Conservation (phyloP, 208 protist species). For the Leishmania gerbilli region DNA sequence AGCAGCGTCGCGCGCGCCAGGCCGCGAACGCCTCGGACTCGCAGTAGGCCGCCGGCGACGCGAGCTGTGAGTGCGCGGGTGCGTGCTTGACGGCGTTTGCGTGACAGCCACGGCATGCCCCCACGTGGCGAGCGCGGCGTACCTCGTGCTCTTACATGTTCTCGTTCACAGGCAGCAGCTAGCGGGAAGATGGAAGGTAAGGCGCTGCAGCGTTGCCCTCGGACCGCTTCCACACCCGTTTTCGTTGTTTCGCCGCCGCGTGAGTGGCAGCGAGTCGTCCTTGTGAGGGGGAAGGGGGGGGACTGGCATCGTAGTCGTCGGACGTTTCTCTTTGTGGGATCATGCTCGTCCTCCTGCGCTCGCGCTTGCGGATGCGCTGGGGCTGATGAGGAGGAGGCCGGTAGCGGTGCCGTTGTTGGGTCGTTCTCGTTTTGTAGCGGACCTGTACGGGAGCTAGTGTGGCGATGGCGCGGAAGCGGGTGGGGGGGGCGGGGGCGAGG, state of each 20-base stretch:
- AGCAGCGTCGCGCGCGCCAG: slow-evolving; percentile 53
- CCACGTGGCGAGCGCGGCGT: not conserved
- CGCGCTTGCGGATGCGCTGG: too few relatives aligned
- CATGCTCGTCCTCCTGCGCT: too few relatives aligned
- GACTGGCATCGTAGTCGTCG: too few relatives aligned
- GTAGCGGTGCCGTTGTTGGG: slow-evolving; percentile 2
- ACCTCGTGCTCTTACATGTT: not conserved
- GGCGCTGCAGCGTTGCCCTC: not conserved
- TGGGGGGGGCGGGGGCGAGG: too few relatives aligned
- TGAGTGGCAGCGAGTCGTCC: not conserved
- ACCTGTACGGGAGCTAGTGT: not conserved
- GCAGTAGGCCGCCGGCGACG: not conserved
- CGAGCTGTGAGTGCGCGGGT: not conserved
- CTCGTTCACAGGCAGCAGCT: not conserved
- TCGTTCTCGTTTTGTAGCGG: slow-evolving; percentile 10
- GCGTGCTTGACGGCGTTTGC: not conserved
- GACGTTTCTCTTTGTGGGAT: too few relatives aligned
- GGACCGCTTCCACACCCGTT: too few relatives aligned
- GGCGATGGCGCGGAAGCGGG: not conserved
- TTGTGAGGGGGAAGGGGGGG: too few relatives aligned
- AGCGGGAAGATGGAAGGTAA: not conserved
- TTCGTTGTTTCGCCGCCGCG: not conserved
- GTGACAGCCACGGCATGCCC: not conserved
- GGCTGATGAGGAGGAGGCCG: not conserved
- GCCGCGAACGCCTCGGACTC: slow-evolving; percentile 32